Evolutionary conservation across 2,329 filamentous ascomycete genomes (phyloP).

Genomic region (Aureobasidium uvarum): DNA sequence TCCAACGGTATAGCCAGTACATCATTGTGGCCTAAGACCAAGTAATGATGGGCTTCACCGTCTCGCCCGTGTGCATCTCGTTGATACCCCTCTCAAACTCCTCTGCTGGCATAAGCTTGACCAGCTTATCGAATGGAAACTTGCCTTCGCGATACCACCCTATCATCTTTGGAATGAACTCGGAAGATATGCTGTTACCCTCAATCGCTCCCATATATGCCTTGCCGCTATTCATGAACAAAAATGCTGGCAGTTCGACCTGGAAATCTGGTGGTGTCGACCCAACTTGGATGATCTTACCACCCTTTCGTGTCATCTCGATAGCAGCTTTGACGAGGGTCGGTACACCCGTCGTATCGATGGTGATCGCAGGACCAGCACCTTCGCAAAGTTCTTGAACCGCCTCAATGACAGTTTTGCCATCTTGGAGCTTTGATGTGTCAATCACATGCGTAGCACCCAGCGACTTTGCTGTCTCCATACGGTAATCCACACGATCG

Average conservation of each 20-base stretch:
- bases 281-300: slow-evolving; percentile 53
- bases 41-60: slow-evolving; percentile 28
- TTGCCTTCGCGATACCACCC: slow-evolving; percentile 49
- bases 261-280: slow-evolving; percentile 46
- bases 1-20: neutral
- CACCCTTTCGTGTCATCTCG: slow-evolving; percentile 46
- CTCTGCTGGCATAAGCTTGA: slow-evolving; percentile 47
- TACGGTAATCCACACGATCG: slow-evolving; percentile 41
- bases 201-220: slow-evolving; percentile 51
- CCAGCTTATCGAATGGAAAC: slow-evolving; percentile 50
- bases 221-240: slow-evolving; percentile 51
- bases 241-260: slow-evolving; percentile 46
- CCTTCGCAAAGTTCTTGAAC: slow-evolving; percentile 41
- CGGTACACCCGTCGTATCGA: slow-evolving; percentile 53
- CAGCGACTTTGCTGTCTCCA: slow-evolving; percentile 43
- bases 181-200: slow-evolving; percentile 45
- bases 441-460: slow-evolving; percentile 45
- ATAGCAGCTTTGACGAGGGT: slow-evolving; percentile 46
- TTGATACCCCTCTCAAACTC: slow-evolving; percentile 44
- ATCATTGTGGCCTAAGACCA: slow-evolving; percentile 16
- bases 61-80: slow-evolving; percentile 43
- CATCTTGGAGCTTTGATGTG: slow-evolving; percentile 37
- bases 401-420: slow-evolving; percentile 39
- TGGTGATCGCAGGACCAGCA: slow-evolving; percentile 46
- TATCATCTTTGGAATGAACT: slow-evolving; percentile 51